Conservation (phyloP, 371 early-diverging fungal genomes). For the Rhizomucor pusillus region DNA sequence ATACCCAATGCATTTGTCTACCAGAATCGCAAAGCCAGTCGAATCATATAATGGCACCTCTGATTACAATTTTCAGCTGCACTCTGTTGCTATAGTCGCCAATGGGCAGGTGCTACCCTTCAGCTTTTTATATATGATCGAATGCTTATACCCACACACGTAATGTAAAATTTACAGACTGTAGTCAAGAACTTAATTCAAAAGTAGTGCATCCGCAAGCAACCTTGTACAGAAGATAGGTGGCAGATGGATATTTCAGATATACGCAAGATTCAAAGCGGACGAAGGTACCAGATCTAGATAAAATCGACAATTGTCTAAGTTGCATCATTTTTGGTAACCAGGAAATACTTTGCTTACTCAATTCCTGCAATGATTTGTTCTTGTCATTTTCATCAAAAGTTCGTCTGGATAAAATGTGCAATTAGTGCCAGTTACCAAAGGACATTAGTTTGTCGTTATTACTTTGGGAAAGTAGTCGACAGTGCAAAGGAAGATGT, state of each 20-base stretch:
- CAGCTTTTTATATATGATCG: no score
- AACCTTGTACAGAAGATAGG: no score
- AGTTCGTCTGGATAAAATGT: conserved; percentile 25
- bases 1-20: no score
- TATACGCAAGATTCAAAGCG: conserved; percentile 27
- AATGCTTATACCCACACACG: no score
- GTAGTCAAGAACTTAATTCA: not conserved
- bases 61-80: no score
- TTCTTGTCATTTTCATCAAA: conserved; percentile 30
- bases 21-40: no score
- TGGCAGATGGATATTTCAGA: not conserved
- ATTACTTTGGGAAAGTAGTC: conserved; percentile 71
- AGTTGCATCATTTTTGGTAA: not conserved
- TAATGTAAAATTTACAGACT: no score
- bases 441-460: not conserved
- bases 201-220: no score
- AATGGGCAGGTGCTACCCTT: no score
- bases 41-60: no score
- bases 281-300: conserved; percentile 42
- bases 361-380: conserved; percentile 50
- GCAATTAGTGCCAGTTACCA: not conserved
- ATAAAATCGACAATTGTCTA: not conserved
- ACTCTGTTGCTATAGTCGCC: no score
- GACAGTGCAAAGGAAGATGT: conserved; percentile 61
- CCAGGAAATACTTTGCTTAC: conserved; percentile 23